These are phyloP conservation scores for Spathaspora sp. DNA, from an alignment of 1,139 yeast genomes.

Conservation along the genomic window DNA sequence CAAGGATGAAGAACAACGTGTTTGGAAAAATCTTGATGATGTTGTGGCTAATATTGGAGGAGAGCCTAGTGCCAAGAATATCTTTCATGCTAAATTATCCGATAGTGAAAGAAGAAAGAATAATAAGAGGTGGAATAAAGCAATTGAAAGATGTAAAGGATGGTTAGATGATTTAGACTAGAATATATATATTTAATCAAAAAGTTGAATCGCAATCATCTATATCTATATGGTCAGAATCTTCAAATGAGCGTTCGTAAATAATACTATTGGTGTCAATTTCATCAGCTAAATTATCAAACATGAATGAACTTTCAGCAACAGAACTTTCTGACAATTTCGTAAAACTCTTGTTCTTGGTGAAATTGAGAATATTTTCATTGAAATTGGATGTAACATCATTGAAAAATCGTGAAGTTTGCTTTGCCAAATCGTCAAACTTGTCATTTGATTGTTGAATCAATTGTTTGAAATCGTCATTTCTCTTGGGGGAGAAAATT, in stretches of 20 bases:
- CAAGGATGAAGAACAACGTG: constrained; percentile 54
- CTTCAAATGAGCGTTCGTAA: constrained; percentile 13
- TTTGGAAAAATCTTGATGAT: constrained; percentile 79
- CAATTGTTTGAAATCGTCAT: constrained; percentile 7
- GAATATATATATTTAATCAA: constrained; percentile 5
- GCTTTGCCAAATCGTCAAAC: constrained; percentile 21
- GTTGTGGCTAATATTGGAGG: constrained; percentile 39
- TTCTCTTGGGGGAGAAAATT: constrained; percentile 9
- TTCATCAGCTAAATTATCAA: constrained; percentile 22
- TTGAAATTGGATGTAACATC: constrained; percentile 16
- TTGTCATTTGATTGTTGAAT: constrained; percentile 17
- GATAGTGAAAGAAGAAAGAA: constrained; percentile 60
- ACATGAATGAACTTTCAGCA: constrained; percentile 26
- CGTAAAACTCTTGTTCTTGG: constrained; percentile 4
- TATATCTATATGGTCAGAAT: constrained; percentile 12
- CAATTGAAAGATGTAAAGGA: constrained; percentile 72
- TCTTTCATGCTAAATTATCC: constrained; percentile 58
- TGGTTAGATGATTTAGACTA: constrained; percentile 59
- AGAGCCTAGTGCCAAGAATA: constrained; percentile 29
- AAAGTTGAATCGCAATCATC: constrained; percentile 16
- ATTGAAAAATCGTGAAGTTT: constrained; percentile 23
- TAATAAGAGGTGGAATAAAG: constrained; percentile 82
- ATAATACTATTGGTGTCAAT: constrained; percentile 6
- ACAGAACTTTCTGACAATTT: constrained; percentile 13
- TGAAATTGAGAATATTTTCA: constrained; percentile 5